Percentiles rank a stretch among this genome's conserved stretches.
Evolutionary conservation across 192 early-diverging fungal genomes (phyloP).

Genomic region (Glomus cerebriforme): DNA sequence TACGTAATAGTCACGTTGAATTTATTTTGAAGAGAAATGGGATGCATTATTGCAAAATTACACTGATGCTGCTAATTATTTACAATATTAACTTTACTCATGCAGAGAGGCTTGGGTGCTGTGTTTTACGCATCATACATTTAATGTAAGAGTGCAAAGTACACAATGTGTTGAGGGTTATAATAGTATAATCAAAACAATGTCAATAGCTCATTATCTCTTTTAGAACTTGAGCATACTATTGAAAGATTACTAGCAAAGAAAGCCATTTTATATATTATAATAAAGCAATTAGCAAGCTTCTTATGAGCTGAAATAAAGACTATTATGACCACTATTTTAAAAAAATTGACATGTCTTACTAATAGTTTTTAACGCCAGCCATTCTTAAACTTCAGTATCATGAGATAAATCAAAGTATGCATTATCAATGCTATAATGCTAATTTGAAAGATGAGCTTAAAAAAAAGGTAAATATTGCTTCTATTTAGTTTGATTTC

Average conservation of each 20-base stretch:
- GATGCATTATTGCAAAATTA: constrained; percentile 2
- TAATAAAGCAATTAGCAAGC: too few species aligned
- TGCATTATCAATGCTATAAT: background rate
- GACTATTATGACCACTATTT: background rate
- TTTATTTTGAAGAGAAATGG: background rate
- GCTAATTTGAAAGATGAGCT: background rate
- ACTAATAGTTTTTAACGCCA: background rate
- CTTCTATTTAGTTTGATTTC: background rate
- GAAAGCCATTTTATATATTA: background rate
- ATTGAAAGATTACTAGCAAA: background rate
- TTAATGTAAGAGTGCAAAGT: background rate
- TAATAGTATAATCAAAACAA: background rate
- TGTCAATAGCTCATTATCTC: background rate
- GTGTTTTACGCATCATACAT: background rate
- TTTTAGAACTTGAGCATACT: background rate
- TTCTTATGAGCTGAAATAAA: background rate
- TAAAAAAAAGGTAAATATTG: background rate
- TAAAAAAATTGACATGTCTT: background rate
- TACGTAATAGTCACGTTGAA: background rate
- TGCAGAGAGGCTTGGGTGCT: background rate
- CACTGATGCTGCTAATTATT: constrained; percentile 3
- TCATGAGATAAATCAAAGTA: background rate
- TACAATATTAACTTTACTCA: background rate
- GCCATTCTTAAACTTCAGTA: background rate
- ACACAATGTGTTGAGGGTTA: too few species aligned